Conservation (phyloP, 129 eudicot genomes). For the Apium graveolens region DNA sequence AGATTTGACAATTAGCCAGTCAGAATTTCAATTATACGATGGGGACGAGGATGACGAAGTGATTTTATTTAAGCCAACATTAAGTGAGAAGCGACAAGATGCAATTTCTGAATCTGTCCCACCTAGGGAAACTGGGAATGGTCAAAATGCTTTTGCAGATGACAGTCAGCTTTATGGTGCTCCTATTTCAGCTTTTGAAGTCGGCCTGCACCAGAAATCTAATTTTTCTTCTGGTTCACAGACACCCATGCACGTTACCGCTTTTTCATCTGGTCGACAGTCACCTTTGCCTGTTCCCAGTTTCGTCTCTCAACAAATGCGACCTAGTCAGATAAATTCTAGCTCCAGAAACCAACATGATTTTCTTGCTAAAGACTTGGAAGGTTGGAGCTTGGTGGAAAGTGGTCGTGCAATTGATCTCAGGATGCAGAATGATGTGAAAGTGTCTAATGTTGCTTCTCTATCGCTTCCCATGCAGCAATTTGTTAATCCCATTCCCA, state of each 20-base stretch:
- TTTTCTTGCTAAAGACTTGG: slow-evolving; percentile 23
- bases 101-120: slow-evolving; percentile 14
- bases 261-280: slow-evolving; percentile 18
- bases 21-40: slow-evolving; percentile 18
- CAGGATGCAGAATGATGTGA: slow-evolving; percentile 26
- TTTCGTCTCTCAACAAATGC: slow-evolving; percentile 19
- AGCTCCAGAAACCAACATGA: slow-evolving; percentile 28
- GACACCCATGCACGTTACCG: slow-evolving; percentile 14
- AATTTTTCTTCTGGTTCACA: slow-evolving; percentile 20
- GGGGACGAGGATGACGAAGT: slow-evolving; percentile 61
- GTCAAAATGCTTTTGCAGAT: slow-evolving; percentile 18
- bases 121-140: slow-evolving; percentile 18
- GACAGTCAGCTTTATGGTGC: slow-evolving; percentile 11
- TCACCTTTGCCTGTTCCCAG: slow-evolving; percentile 14
- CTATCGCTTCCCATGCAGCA: slow-evolving; percentile 20
- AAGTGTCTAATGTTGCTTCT: slow-evolving; percentile 16
- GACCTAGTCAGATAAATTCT: slow-evolving; percentile 23
- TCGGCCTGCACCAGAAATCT: slow-evolving; percentile 12
- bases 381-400: slow-evolving; percentile 36
- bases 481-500: slow-evolving; percentile 17
- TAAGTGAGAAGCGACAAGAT: slow-evolving; percentile 39
- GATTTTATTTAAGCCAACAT: slow-evolving; percentile 48
- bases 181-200: slow-evolving; percentile 23
- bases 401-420: slow-evolving; percentile 31
- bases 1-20: slow-evolving; percentile 12